Base-by-base conservation (phyloP, 2,329 filamentous ascomycete genomes). In the Whalleya microplaca region DNA sequence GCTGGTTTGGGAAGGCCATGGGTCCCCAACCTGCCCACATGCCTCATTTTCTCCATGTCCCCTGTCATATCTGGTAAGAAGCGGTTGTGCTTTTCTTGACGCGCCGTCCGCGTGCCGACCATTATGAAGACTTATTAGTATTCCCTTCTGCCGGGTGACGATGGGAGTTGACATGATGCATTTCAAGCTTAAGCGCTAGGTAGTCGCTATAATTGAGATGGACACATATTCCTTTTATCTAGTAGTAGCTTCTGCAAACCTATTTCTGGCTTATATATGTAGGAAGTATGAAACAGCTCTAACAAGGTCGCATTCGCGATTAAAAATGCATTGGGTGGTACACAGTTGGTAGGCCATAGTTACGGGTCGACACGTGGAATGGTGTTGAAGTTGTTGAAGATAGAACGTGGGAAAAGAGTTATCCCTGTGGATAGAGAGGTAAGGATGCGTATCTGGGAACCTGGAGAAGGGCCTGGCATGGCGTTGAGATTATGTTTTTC, bases 371-470 rank as follows among this genome's bases (percentile, higher is more conserved):
- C 55, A 58, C 60, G 50, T 63, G 60, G 57, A 45, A 42, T 40
- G 43, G 14, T 53, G n/a, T 27, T 49, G 47, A 57, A 46, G 52
- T 52, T 56, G 50, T 16, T 16, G 32, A 16, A 37, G 32, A 14
- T 37, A 37, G 14, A 37, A 37, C 32, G 32, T 37, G 32, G 32
- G 32, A 37, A 16, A 12, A 6, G 50, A 45, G 29, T 29, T 18
- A 63, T 58, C 60, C 58, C 44, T 63, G 60, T 53, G 57, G 48
- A 32, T 48, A 29, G n/a, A 47, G 50, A 51, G 52, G 57, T 60
- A 60, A 57, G 50, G 57, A 40, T 56, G 42, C 23, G 32, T 37
- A 57, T 58, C 41, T 45, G 41, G 53, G 51, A 50, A 45, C 51
- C 48, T 47, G 43, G 54, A 27, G 46, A 48, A 53, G 51, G 46